Percentiles rank a stretch among this genome's conserved stretches.
These are phyloP conservation scores for Kwoniella bestiolae DNA, from an alignment of 768 basidiomycete species.

Conservation along the genomic window DNA sequence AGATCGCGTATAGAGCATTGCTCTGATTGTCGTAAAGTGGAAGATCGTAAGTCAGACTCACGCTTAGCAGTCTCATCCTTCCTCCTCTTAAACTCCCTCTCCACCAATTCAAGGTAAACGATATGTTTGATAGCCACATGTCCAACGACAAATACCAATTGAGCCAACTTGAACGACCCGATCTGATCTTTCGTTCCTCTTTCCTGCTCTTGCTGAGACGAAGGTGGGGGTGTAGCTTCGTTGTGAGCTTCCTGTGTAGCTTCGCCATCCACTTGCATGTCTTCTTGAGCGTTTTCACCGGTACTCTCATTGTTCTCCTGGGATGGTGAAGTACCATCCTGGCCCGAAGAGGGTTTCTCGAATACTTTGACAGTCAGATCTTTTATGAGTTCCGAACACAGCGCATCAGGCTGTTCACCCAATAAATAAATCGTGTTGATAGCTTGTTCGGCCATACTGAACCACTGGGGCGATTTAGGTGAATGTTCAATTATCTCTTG, in stretches of 20 bases:
- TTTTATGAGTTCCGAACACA: constrained; percentile 81
- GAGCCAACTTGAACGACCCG: constrained; percentile 84
- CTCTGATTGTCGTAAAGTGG: no score
- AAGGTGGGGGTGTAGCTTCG: background rate
- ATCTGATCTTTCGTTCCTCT: constrained; percentile 57
- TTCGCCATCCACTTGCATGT: constrained; percentile 20
- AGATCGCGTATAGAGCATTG: no score
- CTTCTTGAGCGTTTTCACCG: background rate
- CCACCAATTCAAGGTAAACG: constrained; percentile 91
- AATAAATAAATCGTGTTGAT: constrained; percentile 95
- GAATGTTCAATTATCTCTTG: constrained; percentile 79
- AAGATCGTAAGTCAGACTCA: no score
- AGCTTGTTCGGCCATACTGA: constrained; percentile 92
- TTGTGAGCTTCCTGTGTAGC: constrained; percentile 10
- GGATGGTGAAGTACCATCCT: constrained; percentile 5
- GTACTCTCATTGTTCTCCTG: constrained; percentile 9
- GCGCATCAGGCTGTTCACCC: constrained; percentile 85
- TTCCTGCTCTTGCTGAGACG: background rate
- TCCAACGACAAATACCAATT: constrained; percentile 92
- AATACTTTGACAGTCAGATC: constrained; percentile 79
- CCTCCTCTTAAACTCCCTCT: constrained; percentile 93
- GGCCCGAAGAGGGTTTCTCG: constrained; percentile 23
- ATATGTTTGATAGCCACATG: constrained; percentile 98
- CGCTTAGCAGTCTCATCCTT: constrained; percentile 86
- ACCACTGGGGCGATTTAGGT: constrained; percentile 89